Base-by-base conservation (phyloP, 305 asterid species). In the Fraxinus nigra region DNA sequence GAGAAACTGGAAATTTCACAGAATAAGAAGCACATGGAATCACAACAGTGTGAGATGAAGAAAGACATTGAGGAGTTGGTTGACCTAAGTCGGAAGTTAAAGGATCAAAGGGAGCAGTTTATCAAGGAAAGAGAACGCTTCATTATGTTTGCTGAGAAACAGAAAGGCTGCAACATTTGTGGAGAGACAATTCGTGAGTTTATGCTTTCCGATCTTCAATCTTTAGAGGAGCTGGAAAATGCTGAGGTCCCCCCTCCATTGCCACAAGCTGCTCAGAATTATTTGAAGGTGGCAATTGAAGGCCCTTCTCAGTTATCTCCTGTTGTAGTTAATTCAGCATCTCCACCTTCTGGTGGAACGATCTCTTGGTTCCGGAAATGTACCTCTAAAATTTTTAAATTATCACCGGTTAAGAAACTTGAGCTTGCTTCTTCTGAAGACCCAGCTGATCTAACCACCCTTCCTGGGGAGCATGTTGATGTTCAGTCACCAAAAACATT, bases 291-390 rank as follows among this genome's bases (percentile, higher is more conserved):
- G 87, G 90, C 87, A 72, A 86, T 32, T 78, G 87, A 78, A 63
- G 95, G 88, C 72, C 81, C 90, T 79, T 78, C 88, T 33, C 85
- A 81, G 88, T 72, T 85, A 76, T 86, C 97, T 70, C 93, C 94
- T 79, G 84, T 26, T 74, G 72, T 73, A 40, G 87, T 79, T 79
- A 87, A 87, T 74, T 84, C 87, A 76, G 97, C 92, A 72, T 93
- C 98, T 76, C 90, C 93, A 13, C 77, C 75, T 85, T 90, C 97
- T 85, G 95, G 90, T 83, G 97, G 92, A 87, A 88, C 97, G 79
- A 85, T 95, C 20, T 92, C 98, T 81, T 97, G 98, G 98, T 87
- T 97, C 61, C 92, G 93, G 38, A 97, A 92, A 82, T 97, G 98
- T 82, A 95, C 98, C 37, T 84, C 99, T 18, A 96, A 86, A 88